These are phyloP conservation scores for Solanum rostratum DNA, from an alignment of 257 asterid genomes.

Conservation along the genomic window DNA sequence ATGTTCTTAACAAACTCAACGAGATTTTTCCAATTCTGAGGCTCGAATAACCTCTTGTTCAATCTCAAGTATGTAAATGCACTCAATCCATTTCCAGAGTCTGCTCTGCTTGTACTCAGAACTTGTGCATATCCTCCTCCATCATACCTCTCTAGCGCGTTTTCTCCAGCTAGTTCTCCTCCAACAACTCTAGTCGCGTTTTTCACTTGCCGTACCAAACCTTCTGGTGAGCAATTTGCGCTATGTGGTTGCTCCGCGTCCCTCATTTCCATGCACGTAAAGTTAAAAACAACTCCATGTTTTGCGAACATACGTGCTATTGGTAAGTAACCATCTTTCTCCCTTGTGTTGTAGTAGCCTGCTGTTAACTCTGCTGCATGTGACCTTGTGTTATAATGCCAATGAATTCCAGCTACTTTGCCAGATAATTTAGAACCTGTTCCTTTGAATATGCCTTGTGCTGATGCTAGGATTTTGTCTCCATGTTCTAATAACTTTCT, in stretches of 20 bases:
- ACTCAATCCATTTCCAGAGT: slow-evolving; percentile 48
- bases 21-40: slow-evolving; percentile 69
- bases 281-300: slow-evolving; percentile 59
- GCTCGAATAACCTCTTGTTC: slow-evolving; percentile 69
- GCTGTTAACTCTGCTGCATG: slow-evolving; percentile 90
- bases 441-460: slow-evolving; percentile 51
- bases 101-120: slow-evolving; percentile 53
- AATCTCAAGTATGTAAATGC: slow-evolving; percentile 79
- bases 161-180: slow-evolving; percentile 77
- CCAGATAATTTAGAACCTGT: slow-evolving; percentile 70
- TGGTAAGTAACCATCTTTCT: slow-evolving; percentile 68
- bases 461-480: slow-evolving; percentile 57
- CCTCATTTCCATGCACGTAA: slow-evolving; percentile 96
- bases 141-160: slow-evolving; percentile 91
- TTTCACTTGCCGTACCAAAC: slow-evolving; percentile 78
- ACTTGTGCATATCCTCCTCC: slow-evolving; percentile 61
- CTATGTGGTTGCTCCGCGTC: slow-evolving; percentile 64
- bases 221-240: slow-evolving; percentile 85
- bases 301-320: slow-evolving; percentile 68
- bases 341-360: slow-evolving; percentile 81
- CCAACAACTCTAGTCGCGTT: slow-evolving; percentile 48
- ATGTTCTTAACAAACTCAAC: slow-evolving; percentile 63
- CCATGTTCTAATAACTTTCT: slow-evolving; percentile 67
- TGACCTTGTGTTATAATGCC: slow-evolving; percentile 86
- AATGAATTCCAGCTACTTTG: slow-evolving; percentile 88